phyloP scores from a whole-genome alignment of 495 filamentous ascomycete species.

The Neurospora sp. region DNA sequence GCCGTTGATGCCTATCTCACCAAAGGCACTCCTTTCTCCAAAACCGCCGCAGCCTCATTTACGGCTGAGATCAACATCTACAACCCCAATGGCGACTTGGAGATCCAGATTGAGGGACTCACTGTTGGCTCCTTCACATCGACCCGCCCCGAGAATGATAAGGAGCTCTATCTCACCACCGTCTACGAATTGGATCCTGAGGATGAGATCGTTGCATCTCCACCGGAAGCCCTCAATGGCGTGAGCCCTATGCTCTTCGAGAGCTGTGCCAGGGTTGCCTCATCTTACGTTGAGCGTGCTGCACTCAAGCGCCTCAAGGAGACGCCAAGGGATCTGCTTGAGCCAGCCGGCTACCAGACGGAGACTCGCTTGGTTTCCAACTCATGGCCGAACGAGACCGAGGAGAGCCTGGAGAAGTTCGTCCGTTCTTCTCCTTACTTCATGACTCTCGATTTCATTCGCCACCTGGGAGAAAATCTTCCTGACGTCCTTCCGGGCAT shows the following conservation, averaged over 20 bases:
- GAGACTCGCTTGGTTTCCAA: background rate
- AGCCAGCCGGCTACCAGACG: background rate
- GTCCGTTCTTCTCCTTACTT: constrained; percentile 23
- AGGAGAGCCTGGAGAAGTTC: constrained; percentile 19
- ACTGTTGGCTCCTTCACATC: constrained; percentile 27
- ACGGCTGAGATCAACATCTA: constrained; percentile 30
- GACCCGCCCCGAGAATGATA: constrained; percentile 30
- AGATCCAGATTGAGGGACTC: constrained; percentile 32
- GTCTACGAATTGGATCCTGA: constrained; percentile 31
- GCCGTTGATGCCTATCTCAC: constrained; percentile 28
- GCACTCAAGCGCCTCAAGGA: background rate
- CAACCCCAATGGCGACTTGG: constrained; percentile 20
- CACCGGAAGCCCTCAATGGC: background rate
- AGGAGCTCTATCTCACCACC: constrained; percentile 34
- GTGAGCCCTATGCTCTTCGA: constrained; percentile 20
- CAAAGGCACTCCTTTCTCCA: constrained; percentile 10
- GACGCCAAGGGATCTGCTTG: background rate
- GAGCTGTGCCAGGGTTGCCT: constrained; percentile 28
- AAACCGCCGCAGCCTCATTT: constrained; percentile 20
- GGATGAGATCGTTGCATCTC: constrained; percentile 21
- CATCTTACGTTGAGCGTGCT: constrained; percentile 14
- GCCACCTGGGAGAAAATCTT: constrained; percentile 12
- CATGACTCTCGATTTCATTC: constrained; percentile 18
- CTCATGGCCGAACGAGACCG: constrained; percentile 22
- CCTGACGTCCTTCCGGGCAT: constrained; percentile 16